phyloP scores from a whole-genome alignment of 2,329 filamentous ascomycete genomes.

The Ascochyta lentis region DNA sequence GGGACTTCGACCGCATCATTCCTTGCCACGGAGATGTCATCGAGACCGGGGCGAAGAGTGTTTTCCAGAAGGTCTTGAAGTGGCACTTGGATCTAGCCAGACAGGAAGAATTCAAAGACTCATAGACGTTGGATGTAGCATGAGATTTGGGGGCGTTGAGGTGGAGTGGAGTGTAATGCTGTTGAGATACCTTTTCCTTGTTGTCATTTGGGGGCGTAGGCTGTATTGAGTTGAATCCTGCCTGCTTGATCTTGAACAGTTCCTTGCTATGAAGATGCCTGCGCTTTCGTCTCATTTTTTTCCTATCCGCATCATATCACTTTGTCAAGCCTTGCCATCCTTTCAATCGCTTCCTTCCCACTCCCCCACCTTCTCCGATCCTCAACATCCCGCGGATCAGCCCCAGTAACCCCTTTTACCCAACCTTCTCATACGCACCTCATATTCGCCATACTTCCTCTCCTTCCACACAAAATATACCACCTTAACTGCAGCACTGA shows the following conservation, averaged over 20 bases:
- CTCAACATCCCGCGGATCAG: neutral
- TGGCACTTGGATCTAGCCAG: conserved; percentile 72
- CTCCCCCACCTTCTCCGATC: neutral
- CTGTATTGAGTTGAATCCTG: neutral
- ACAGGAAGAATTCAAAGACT: conserved; percentile 23
- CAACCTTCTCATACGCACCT: neutral
- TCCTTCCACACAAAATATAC: neutral
- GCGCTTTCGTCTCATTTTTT: neutral
- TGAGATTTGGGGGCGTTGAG: neutral
- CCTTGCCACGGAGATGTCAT: conserved; percentile 95
- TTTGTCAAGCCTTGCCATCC: neutral
- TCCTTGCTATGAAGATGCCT: neutral
- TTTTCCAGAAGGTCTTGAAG: conserved; percentile 78
- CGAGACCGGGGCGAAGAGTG: conserved; percentile 73
- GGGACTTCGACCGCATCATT: conserved; percentile 86
- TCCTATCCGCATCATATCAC: neutral
- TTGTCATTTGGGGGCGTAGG: too few species aligned
- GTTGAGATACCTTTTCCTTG: neutral
- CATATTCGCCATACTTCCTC: neutral
- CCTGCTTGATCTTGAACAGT: neutral
- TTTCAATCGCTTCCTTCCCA: neutral
- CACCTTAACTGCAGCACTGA: neutral
- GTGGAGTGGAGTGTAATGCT: neutral
- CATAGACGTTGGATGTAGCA: neutral
- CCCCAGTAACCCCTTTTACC: neutral